A percentile compares a stretch with the other conserved stretches of the same genome.
Conservation (phyloP, 1,284 basidiomycete species). For the Mycocalia duriaeana region DNA sequence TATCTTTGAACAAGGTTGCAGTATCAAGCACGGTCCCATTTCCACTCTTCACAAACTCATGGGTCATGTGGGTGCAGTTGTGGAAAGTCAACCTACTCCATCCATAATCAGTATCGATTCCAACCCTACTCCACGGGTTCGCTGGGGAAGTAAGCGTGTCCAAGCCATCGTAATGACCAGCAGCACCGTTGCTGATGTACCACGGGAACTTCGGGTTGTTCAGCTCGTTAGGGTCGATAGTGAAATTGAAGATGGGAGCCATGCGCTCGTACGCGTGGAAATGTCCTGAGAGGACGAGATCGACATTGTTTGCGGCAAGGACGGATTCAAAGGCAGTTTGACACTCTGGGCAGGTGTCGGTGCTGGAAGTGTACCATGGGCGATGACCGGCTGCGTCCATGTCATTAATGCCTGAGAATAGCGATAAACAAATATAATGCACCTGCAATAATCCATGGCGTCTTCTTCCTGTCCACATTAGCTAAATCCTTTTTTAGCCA, state of each 20-base stretch:
- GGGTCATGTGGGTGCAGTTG: constrained; percentile 14
- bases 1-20: constrained; percentile 12
- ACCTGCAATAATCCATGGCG: constrained; percentile 9
- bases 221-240: constrained; percentile 7
- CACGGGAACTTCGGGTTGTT: constrained; percentile 12
- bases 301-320: constrained; percentile 10
- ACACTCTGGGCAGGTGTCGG: constrained; percentile 2
- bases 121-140: constrained; percentile 6
- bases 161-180: constrained; percentile 14
- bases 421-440: too few species aligned
- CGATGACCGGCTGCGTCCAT: constrained; percentile 11
- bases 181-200: constrained; percentile 4
- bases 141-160: constrained; percentile 6
- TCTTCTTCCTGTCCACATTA: constrained; percentile 12
- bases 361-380: constrained; percentile 9
- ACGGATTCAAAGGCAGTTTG: constrained; percentile 9
- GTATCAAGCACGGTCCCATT: constrained; percentile 5
- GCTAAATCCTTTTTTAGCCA: constrained; percentile 11
- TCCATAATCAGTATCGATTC: constrained; percentile 11
- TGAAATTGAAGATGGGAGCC: not conserved
- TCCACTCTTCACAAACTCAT: constrained; percentile 13
- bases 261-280: constrained; percentile 12
- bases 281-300: constrained; percentile 12
- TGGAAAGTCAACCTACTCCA: constrained; percentile 14
- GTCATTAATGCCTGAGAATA: too few species aligned